Evolutionary conservation across 306 rosid species (phyloP), one percentile per base, ranked within the genome.

Genomic region (barrel medic (Medicago truncatula)): DNA sequence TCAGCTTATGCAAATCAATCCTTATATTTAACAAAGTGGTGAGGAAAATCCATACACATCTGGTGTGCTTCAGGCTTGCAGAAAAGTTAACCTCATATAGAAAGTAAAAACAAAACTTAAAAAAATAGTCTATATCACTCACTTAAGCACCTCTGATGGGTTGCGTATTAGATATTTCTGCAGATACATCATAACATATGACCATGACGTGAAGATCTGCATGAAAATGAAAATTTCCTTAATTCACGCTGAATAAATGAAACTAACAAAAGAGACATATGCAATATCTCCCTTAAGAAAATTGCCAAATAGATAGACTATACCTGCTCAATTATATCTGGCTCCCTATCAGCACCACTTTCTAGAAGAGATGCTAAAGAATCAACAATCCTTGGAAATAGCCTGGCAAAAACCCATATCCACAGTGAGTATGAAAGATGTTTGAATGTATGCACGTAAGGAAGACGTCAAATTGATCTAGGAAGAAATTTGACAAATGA

Each of bases 151-250:
- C 70, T 79, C 70, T 63, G 74, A 78, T 23, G 93, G 80, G 78
- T 85, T 71, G 23, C 80, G 82, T 64, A 74, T 71, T 34, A 94
- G 87, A 84, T 94, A 94, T 80, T 87, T 94, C 82, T 92, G 96
- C 75, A 94, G 78, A 77, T 87, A 63, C 97, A 90, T 89, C 98
- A 90, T 88, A 77, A 90, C 80, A 68, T 61, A 81, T 41, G 96
- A 92, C 97, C 96, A 94, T 18, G 98, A 86, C 13, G 71, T 85
- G 85, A 94, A 92, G 43, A 90, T 88, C 98, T 94, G 95, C 89
- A 82, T 9, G 28, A 72, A 36, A 73, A 71, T 17, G 39, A 63
- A 74, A 8, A 78, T 12, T 39, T 47, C 54, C 46, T 50, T 8
- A 39, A 64, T 20, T 46, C 73, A 82, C 0, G 6, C 47, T n/a